Base-by-base conservation (phyloP, 2,329 filamentous ascomycete genomes). In the Apiospora koreana region DNA sequence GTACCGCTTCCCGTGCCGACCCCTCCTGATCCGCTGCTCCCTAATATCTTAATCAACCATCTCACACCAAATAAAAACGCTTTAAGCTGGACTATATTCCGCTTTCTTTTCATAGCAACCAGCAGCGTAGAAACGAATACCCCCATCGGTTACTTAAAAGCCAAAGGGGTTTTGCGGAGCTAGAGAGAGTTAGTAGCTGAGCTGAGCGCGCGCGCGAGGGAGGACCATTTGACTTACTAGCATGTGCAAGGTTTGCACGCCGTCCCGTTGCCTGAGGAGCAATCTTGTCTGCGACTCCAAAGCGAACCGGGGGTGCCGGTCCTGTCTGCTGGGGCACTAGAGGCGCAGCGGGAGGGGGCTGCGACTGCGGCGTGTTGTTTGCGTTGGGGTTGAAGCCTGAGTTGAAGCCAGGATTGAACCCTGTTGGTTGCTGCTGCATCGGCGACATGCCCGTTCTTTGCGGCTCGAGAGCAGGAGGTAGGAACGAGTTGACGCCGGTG, bases 211-310 rank as follows among this genome's bases (percentile, higher is more conserved):
- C 21, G 18, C 10, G n/a, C n/a, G n/a, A n/a, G n/a, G n/a, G 18
- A 35, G 4, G 28, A 21, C 18, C 54, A 14, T 38, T 64, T 42
- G 70, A 95, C 95, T 92, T 91, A 98, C 95, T 99, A 78, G 96
- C 96, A 89, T 97, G 93, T 68, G 93, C 88, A 75, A 99, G 87
- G 80, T 98, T 98, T 70, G 96, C 96, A 84, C 93, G 91, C 76
- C 93, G 87, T 73, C 96, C 96, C 8, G 96, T 99, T 38, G 94
- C 88, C 83, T 98, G 96, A 41, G 95, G 91, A 72, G 89, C 87
- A 76, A 98, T 83, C 81, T 93, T 96, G 82, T 94, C 94, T 41
- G 90, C 84, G 45, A 97, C 91, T 48, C 96, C 96, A 80, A 99
- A 99, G 71, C 94, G 89, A 23, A 99, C 92, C 31, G 94, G 90